Evolutionary conservation across 2,329 filamentous ascomycete species (phyloP), one percentile per base, ranked within the genome.

Genomic region (Fusarium cyanostomum): DNA sequence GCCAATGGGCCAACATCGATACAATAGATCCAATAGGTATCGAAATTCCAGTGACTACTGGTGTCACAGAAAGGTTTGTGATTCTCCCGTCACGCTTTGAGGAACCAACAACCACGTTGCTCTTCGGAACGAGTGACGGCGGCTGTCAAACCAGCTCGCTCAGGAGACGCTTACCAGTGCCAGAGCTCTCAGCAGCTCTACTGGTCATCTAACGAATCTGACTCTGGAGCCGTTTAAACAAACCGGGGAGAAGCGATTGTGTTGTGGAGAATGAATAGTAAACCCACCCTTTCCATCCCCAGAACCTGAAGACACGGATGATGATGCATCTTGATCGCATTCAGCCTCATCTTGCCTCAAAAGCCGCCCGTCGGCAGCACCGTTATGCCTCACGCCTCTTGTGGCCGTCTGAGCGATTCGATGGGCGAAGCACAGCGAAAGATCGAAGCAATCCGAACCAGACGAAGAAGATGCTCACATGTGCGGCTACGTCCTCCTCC

Each of bases 401-500:
- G 37, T 44, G 33, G 18, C 26, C 12, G 27, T 41, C 51, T 24
- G 51, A 64, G 42, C 51, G 56, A 59, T 27, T 59, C 46, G 41
- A 52, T 45, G 54, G 56, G 42, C 53, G 42, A 48, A 43, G 37
- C 38, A 18, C 58, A 38, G 56, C 38, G 35, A 62, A 53, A 54
- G 18, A 66, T n/a, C 34, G 13, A 62, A 45, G 26, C 35, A 50
- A 37, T 18, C 34, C 26, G 35, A 41, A 35, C 42, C 38, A 41
- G 11, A 52, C 10, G 16, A 43, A 15, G 38, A 33, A 15, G 39
- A 55, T 56, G 45, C 38, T 21, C 44, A 28, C 38, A 75, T 75
- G 73, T 75, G 73, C 46, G 59, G 54, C 42, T 75, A 74, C 57
- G 52, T 71, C 35, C 50, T 75, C 15, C 56, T 67, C 27, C 42